These are phyloP conservation scores for Krasilnikovozyma curviuscula DNA, from an alignment of 768 basidiomycete species.

Conservation along the genomic window DNA sequence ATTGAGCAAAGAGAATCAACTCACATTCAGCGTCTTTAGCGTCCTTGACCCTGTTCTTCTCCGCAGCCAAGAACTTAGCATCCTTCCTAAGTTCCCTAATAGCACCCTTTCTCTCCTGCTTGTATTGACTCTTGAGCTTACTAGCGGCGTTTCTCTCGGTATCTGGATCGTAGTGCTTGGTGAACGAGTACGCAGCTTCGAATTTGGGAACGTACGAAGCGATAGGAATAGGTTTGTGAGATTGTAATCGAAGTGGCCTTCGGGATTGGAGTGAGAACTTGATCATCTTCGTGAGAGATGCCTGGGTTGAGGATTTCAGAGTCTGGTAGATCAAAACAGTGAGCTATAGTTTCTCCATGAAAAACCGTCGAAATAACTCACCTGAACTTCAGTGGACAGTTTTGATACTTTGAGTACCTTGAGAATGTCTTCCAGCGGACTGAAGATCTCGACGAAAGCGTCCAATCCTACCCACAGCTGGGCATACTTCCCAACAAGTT, in stretches of 20 bases:
- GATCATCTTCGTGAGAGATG: slow-evolving; percentile 42
- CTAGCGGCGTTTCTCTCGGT: slow-evolving; percentile 67
- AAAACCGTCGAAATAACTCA: slow-evolving; percentile 23
- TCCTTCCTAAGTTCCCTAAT: slow-evolving; percentile 93
- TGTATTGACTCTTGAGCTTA: slow-evolving; percentile 72
- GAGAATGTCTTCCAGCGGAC: slow-evolving; percentile 46
- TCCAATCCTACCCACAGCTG: slow-evolving; percentile 52
- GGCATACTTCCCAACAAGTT: slow-evolving; percentile 53
- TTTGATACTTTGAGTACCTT: slow-evolving; percentile 32
- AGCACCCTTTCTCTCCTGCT: slow-evolving; percentile 91
- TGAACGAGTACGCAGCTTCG: slow-evolving; percentile 50
- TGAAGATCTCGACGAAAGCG: slow-evolving; percentile 62
- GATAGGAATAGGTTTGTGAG: slow-evolving; percentile 92
- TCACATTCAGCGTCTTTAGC: slow-evolving; percentile 55
- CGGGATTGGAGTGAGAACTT: slow-evolving; percentile 55
- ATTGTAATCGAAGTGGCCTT: slow-evolving; percentile 61
- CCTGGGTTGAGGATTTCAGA: slow-evolving; percentile 31
- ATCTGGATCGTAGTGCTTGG: slow-evolving; percentile 73
- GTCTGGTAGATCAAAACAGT: slow-evolving; percentile 28
- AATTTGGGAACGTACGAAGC: slow-evolving; percentile 87
- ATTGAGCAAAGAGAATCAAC: neutral
- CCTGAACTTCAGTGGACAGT: slow-evolving; percentile 40
- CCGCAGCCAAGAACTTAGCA: slow-evolving; percentile 71
- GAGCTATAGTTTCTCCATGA: neutral
- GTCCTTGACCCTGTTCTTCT: slow-evolving; percentile 62